A percentile compares a stretch with the other conserved stretches of the same genome.
Evolutionary conservation across 345 rosid species (phyloP).

Genomic region (Gossypium anomalum): DNA sequence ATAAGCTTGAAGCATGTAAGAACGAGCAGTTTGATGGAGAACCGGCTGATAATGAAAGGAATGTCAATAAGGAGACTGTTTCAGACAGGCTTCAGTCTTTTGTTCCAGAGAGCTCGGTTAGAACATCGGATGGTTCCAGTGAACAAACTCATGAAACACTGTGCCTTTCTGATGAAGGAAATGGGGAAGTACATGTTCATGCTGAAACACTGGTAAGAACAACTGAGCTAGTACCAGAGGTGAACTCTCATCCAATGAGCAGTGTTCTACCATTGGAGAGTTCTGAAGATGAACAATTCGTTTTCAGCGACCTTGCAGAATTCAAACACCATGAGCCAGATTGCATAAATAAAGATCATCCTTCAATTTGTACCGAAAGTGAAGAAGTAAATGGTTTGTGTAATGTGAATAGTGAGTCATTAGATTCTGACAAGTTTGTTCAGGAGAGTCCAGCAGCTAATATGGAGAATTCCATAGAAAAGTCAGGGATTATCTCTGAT

Average conservation of each 20-base stretch:
- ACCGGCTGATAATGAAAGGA: conserved; percentile 31
- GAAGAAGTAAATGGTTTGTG: conserved; percentile 12
- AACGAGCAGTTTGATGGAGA: conserved; percentile 31
- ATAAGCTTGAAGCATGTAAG: conserved; percentile 29
- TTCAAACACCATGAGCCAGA: conserved; percentile 28
- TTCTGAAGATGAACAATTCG: conserved; percentile 68
- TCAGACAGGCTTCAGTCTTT: conserved; percentile 28
- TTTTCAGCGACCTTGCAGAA: conserved; percentile 59
- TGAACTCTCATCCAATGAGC: conserved; percentile 25
- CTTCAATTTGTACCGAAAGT: conserved; percentile 19
- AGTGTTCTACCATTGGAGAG: conserved; percentile 35
- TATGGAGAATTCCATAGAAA: conserved; percentile 26
- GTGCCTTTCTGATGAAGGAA: conserved; percentile 34
- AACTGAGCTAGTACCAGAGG: conserved; percentile 34
- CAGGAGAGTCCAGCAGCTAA: conserved; percentile 23
- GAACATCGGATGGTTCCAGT: conserved; percentile 27
- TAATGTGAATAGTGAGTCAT: conserved; percentile 21
- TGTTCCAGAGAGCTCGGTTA: conserved; percentile 23
- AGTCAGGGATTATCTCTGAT: conserved; percentile 31
- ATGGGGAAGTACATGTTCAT: conserved; percentile 22
- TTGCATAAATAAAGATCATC: conserved; percentile 24
- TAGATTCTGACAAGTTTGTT: conserved; percentile 21
- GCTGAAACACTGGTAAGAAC: conserved; percentile 23
- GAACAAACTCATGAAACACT: conserved; percentile 32
- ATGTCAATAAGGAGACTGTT: conserved; percentile 27